Percentiles rank a stretch among this genome's conserved stretches.
Evolutionary conservation across 2,329 filamentous ascomycete genomes (phyloP).

Genomic region (Alternaria sp.): DNA sequence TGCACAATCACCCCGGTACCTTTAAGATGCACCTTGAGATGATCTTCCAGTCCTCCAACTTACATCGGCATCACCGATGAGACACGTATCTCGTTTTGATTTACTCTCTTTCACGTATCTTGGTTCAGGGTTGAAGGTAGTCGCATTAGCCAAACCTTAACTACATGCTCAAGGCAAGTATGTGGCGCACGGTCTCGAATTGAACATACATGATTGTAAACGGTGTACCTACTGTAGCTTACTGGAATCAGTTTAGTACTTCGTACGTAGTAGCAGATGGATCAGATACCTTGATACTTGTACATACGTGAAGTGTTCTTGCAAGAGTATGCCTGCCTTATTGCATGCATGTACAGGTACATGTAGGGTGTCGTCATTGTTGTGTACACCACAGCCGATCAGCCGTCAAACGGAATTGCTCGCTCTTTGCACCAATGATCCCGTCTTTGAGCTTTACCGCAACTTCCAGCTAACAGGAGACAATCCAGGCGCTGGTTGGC

Average conservation of each 20-base stretch:
- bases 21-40: background rate
- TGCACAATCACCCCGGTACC: background rate
- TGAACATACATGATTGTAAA: background rate
- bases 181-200: conserved; percentile 5
- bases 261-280: background rate
- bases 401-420: background rate
- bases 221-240: conserved; percentile 3
- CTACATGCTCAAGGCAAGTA: background rate
- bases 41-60: background rate
- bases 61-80: conserved; percentile 6
- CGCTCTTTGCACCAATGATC: background rate
- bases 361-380: background rate
- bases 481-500: background rate
- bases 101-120: conserved; percentile 3
- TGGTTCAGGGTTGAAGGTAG: conserved; percentile 1
- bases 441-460: background rate
- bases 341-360: conserved; percentile 6
- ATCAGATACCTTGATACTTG: conserved; percentile 6
- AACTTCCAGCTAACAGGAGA: background rate
- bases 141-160: conserved; percentile 8
- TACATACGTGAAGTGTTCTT: background rate
- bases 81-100: conserved; percentile 2
- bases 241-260: background rate
- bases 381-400: background rate
- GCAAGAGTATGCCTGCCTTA: background rate